A percentile compares a stretch with the other conserved stretches of the same genome.
Evolutionary conservation across 75 land plant genomes (phyloP).

Genomic region (Selaginella tamariscina): DNA sequence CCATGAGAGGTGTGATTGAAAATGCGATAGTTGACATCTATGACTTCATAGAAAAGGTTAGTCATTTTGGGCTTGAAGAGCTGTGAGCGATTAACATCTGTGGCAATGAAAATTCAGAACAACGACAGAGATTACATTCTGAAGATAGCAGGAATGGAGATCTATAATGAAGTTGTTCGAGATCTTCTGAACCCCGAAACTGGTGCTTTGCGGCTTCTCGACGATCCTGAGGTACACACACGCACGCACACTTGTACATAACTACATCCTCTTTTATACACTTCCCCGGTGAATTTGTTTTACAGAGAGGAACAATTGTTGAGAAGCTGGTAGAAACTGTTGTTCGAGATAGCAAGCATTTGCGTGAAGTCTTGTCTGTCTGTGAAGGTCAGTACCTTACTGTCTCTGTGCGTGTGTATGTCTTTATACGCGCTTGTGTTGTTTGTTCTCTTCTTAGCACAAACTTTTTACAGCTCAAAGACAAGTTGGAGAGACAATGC

Average conservation of each 20-base stretch:
- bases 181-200: slow-evolving; percentile 67
- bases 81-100: background rate
- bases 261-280: background rate
- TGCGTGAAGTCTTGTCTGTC: slow-evolving; percentile 48
- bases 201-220: slow-evolving; percentile 63
- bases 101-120: slow-evolving; percentile 40
- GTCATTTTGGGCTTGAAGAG: background rate
- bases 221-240: slow-evolving; percentile 82
- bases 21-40: slow-evolving; percentile 61
- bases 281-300: background rate
- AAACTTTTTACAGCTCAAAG: slow-evolving; percentile 59
- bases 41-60: slow-evolving; percentile 56
- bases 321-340: slow-evolving; percentile 75
- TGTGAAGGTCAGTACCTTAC: slow-evolving; percentile 58
- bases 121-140: slow-evolving; percentile 68
- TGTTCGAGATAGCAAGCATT: slow-evolving; percentile 54
- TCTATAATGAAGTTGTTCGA: slow-evolving; percentile 87
- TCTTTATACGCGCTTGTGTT: background rate
- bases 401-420: background rate
- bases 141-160: slow-evolving; percentile 94
- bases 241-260: background rate
- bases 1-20: slow-evolving; percentile 89
- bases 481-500: slow-evolving; percentile 76
- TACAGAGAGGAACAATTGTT: slow-evolving; percentile 73
- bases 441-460: background rate